Conservation (phyloP, 352 stramenopile genomes). For the Albugo candida region DNA sequence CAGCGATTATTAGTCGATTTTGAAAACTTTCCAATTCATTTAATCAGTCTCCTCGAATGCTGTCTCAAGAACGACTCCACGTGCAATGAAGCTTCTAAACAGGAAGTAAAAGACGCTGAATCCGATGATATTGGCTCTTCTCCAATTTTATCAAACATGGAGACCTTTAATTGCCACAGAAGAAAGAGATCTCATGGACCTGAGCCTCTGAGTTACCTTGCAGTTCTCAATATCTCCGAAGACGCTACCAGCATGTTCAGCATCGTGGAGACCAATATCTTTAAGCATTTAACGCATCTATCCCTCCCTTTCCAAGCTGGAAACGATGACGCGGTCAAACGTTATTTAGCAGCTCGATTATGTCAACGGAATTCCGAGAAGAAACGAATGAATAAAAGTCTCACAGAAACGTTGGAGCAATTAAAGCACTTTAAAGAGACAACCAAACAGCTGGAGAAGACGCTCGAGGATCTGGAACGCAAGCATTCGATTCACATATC, state of each 20-base stretch:
- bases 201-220: slow-evolving; percentile 32
- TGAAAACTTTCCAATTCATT: slow-evolving; percentile 74
- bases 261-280: slow-evolving; percentile 87
- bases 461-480: slow-evolving; percentile 26
- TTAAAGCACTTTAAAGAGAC: slow-evolving; percentile 20
- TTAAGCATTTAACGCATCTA: slow-evolving; percentile 89
- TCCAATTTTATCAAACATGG: no score
- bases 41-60: slow-evolving; percentile 84
- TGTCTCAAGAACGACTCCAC: slow-evolving; percentile 71
- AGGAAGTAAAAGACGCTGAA: not conserved
- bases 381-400: slow-evolving; percentile 13
- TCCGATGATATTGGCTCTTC: slow-evolving; percentile 8
- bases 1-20: slow-evolving; percentile 89
- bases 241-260: slow-evolving; percentile 62
- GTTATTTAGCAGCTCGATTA: slow-evolving; percentile 78
- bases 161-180: no score
- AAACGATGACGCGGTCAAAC: slow-evolving; percentile 79
- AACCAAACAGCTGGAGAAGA: slow-evolving; percentile 23
- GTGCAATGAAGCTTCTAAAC: slow-evolving; percentile 10
- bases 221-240: slow-evolving; percentile 59
- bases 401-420: slow-evolving; percentile 25
- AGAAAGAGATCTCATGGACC: not conserved
- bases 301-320: slow-evolving; percentile 73
- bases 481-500: slow-evolving; percentile 37
- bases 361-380: slow-evolving; percentile 54